phyloP scores from a whole-genome alignment of 345 rosid species.

The Murraya paniculata region DNA sequence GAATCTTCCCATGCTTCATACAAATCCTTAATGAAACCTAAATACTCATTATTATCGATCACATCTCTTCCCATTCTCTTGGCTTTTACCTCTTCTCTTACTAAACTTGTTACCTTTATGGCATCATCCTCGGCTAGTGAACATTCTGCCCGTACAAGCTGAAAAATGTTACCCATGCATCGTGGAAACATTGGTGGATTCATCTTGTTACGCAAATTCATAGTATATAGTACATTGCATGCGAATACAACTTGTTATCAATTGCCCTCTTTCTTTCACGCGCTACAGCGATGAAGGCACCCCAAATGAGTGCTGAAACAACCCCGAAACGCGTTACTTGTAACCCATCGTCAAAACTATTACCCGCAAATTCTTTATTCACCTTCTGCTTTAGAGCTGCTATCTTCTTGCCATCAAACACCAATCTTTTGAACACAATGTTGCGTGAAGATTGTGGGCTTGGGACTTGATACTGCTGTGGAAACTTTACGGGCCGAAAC shows the following conservation, averaged over 20 bases:
- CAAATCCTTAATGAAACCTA: background rate
- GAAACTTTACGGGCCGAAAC: conserved; percentile 16
- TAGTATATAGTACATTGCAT: background rate
- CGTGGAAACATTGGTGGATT: too few relatives aligned
- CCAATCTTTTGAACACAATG: background rate
- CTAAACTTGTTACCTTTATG: background rate
- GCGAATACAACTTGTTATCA: background rate
- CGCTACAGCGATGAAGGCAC: background rate
- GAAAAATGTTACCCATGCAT: too few relatives aligned
- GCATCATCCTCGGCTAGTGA: too few relatives aligned
- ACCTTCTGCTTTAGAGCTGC: background rate
- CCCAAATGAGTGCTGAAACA: conserved; percentile 25
- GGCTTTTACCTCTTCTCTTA: background rate
- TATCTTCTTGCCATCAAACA: too few relatives aligned
- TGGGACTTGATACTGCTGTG: background rate
- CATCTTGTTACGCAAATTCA: conserved; percentile 9
- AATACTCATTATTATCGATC: background rate
- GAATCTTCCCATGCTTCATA: too few relatives aligned
- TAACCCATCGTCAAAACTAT: too few relatives aligned
- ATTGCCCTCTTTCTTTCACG: background rate
- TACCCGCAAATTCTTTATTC: background rate
- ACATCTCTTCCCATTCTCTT: too few relatives aligned
- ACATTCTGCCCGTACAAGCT: too few relatives aligned
- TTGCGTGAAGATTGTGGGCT: background rate
- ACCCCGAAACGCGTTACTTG: background rate